Evolutionary conservation across 208 protist genomes (phyloP).

Genomic region (Trypanosoma congolense): DNA sequence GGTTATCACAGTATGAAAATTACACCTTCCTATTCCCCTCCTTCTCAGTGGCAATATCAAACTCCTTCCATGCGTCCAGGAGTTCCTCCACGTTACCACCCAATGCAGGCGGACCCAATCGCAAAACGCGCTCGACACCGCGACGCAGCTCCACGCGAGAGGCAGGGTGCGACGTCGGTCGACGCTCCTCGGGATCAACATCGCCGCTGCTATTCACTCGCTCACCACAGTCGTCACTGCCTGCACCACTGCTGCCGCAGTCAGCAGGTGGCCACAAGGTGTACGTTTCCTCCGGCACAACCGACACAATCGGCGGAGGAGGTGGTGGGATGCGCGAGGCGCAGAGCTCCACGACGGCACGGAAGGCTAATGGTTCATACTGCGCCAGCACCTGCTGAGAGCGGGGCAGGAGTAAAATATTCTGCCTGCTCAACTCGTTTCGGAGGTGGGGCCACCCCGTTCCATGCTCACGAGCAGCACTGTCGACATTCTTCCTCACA

Average conservation of each 20-base stretch:
- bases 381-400: constrained; percentile 76
- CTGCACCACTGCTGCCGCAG: constrained; percentile 1
- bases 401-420: constrained; percentile 66
- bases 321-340: constrained; percentile 78
- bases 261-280: constrained; percentile 9
- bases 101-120: constrained; percentile 34
- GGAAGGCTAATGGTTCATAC: constrained; percentile 87
- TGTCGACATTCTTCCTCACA: constrained; percentile 84
- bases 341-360: constrained; percentile 78
- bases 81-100: constrained; percentile 46
- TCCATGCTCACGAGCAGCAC: constrained; percentile 81
- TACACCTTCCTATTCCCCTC: constrained; percentile 8
- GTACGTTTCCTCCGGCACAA: constrained; percentile 71
- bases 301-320: constrained; percentile 47
- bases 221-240: not conserved
- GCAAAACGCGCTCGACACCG: constrained; percentile 61
- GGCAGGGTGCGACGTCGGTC: constrained; percentile 33
- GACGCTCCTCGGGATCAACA: not conserved
- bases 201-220: not conserved
- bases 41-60: constrained; percentile 28
- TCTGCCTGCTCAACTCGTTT: constrained; percentile 81
- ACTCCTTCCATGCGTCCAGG: constrained; percentile 81
- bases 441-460: constrained; percentile 64
- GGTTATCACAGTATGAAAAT: not conserved
- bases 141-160: constrained; percentile 52